Evolutionary conservation across 2,329 filamentous ascomycete genomes (phyloP), one percentile per base, ranked within the genome.

Genomic region (Diaporthe destruens): DNA sequence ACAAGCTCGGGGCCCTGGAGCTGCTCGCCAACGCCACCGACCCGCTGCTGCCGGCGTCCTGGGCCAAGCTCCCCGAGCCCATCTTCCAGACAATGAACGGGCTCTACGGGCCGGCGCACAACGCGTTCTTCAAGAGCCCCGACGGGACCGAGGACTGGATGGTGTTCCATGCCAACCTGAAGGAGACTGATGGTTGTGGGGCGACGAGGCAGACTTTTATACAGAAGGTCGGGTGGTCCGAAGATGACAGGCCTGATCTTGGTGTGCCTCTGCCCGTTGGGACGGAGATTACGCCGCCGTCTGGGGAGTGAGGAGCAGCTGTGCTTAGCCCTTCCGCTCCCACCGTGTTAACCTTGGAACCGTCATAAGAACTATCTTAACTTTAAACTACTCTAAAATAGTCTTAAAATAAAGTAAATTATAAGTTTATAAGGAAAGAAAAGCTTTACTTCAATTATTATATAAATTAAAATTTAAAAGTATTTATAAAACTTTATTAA

Each of bases 1-100:
- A 53, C 49, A 53, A 53, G 49, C 49, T 53, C 49, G 49, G 49
- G 49, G 49, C 49, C 49, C 23, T 53, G 49, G 23, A 53, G 49
- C 49, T 53, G 18, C 25, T 25, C 49, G 23, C 25, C 25, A 25
- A 25, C 8, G 49, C 11, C 6, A 25, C 20, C 23, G 49, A 53
- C 49, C 49, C 49, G 49, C 23, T 53, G 12, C 49, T 53, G 49
- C 49, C 49, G 49, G 49, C 49, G 49, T 53, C 49, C 49, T 53
- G 49, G 49, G 49, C 49, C 49, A 53, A 53, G 49, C n/a, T 53
- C 49, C 12, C 49, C 23, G 49, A 53, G 49, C 49, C 49, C 11
- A 53, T 53, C 49, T 53, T 53, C 23, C 23, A 53, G 49, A 53
- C 49, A 23, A 53, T 23, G 11, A 53, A 53, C 23, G 49, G 49